Percentiles rank a stretch among this genome's conserved stretches.
Conservation (phyloP, 192 early-diverging fungal species). For the Coemansia sp. region DNA sequence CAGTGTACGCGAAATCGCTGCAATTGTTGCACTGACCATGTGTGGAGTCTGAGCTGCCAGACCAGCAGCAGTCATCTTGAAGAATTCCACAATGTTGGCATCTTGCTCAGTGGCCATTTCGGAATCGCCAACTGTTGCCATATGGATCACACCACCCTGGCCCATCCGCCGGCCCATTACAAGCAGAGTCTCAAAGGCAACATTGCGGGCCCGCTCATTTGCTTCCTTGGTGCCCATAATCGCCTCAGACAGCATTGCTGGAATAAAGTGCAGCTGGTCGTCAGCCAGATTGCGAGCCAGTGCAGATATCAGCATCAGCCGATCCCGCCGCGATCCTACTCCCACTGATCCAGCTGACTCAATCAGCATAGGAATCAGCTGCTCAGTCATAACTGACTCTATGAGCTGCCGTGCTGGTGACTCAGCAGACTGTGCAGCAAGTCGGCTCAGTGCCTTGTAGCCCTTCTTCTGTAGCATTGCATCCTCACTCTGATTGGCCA, state of each 20-base stretch:
- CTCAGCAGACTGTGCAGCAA: constrained; percentile 37
- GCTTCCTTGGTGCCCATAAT: constrained; percentile 92
- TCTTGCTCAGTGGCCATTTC: constrained; percentile 26
- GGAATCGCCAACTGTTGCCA: constrained; percentile 30
- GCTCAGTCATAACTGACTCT: constrained; percentile 46
- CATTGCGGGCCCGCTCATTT: constrained; percentile 79
- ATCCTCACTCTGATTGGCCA: constrained; percentile 60
- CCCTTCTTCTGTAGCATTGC: constrained; percentile 89
- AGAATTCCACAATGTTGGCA: constrained; percentile 76
- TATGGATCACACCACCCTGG: constrained; percentile 57
- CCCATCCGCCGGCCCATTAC: constrained; percentile 90
- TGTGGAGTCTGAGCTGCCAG: constrained; percentile 84
- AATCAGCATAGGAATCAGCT: constrained; percentile 74
- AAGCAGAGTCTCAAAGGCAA: constrained; percentile 82
- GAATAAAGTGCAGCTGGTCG: constrained; percentile 79
- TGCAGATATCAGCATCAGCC: constrained; percentile 65
- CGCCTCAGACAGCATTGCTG: constrained; percentile 82
- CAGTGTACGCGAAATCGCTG: constrained; percentile 76
- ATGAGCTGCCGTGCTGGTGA: constrained; percentile 34
- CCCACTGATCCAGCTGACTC: constrained; percentile 66
- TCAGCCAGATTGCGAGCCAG: constrained; percentile 64
- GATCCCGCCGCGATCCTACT: constrained; percentile 74
- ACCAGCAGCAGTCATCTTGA: constrained; percentile 93
- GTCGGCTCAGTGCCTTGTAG: constrained; percentile 77
- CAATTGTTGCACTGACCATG: constrained; percentile 91